Percentiles rank a stretch among this genome's conserved stretches.
Conservation (phyloP, 2,329 filamentous ascomycete genomes). For the Penicillium sp. region DNA sequence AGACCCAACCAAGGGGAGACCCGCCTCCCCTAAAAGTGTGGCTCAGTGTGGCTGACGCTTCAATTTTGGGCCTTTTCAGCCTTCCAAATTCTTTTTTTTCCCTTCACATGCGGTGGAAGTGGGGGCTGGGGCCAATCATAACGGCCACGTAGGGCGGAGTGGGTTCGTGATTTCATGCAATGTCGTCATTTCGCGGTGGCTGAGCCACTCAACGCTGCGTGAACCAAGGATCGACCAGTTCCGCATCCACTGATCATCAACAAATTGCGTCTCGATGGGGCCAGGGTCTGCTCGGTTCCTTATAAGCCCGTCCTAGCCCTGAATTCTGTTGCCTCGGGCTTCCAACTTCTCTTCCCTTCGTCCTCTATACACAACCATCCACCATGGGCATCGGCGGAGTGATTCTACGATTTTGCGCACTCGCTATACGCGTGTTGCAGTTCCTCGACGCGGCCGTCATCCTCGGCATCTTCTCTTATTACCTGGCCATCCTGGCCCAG, state of each 20-base stretch:
- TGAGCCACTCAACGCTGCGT: neutral
- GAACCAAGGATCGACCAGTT: constrained; percentile 4
- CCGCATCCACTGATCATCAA: constrained; percentile 13
- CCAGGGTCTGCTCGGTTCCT: constrained; percentile 5
- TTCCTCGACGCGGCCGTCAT: constrained; percentile 71
- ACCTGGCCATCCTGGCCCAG: constrained; percentile 69
- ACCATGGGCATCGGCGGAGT: constrained; percentile 61
- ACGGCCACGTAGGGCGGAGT: too few relatives aligned
- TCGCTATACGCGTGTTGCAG: constrained; percentile 69
- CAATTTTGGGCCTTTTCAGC: neutral
- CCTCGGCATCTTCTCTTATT: constrained; percentile 80
- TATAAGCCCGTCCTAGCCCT: constrained; percentile 6
- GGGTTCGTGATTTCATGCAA: neutral
- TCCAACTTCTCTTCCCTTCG: neutral
- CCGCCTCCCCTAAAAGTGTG: neutral
- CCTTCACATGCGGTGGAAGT: neutral
- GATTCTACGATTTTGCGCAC: constrained; percentile 67
- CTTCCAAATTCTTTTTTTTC: neutral
- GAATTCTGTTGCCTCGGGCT: constrained; percentile 15
- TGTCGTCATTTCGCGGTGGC: neutral
- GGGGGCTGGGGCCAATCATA: too few relatives aligned
- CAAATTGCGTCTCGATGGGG: constrained; percentile 12
- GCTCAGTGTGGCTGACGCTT: neutral
- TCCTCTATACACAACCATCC: constrained; percentile 1
- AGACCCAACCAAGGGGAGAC: neutral